Evolutionary conservation across 2,329 filamentous ascomycete genomes (phyloP), one percentile per base, ranked within the genome.

Genomic region (Alternaria arborescens): DNA sequence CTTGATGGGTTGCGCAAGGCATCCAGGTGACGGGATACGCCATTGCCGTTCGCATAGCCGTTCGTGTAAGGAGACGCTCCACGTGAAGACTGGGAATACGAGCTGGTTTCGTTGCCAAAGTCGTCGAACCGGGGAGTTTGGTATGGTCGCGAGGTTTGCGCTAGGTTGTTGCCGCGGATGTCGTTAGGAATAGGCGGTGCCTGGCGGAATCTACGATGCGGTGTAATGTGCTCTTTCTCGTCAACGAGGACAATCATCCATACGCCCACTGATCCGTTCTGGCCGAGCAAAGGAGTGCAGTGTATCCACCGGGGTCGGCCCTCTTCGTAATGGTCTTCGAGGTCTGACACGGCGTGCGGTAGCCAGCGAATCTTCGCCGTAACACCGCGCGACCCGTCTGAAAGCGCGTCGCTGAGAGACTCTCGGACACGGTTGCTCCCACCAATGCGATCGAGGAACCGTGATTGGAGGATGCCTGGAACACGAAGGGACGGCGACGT

Each of bases 181-280:
- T 76, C 70, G 16, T 52, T 68, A 1, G 73, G 44, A 7, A 78
- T 67, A 4, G 76, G 75, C 3, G 75, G 75, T 20, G 75, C 74
- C 24, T 67, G 67, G 16, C 74, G 67, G 59, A 77, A 77, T 8
- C 72, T 55, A 24, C 74, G 69, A 22, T 55, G 60, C 12, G 69
- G 65, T 7, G 58, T 55, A 2, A 52, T 14, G 14, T 65, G 53
- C 20, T 76, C 75, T n/a, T 77, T 74, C 54, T 77, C 88, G 63
- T 92, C 89, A 4, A 92, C 87, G 14, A 93, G 82, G 0, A 93
- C 84, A 6, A 93, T 83, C 88, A 93, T 91, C 91, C 91, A 93
- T 0, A 92, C 90, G 16, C 91, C 91, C 0, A 93, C 87, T 4
- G 85, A 81, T 2, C 89, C 88, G 64, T 88, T 88, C 42, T 84